Conservation (phyloP, 1,284 basidiomycete genomes). For the Leccinum laetum region DNA sequence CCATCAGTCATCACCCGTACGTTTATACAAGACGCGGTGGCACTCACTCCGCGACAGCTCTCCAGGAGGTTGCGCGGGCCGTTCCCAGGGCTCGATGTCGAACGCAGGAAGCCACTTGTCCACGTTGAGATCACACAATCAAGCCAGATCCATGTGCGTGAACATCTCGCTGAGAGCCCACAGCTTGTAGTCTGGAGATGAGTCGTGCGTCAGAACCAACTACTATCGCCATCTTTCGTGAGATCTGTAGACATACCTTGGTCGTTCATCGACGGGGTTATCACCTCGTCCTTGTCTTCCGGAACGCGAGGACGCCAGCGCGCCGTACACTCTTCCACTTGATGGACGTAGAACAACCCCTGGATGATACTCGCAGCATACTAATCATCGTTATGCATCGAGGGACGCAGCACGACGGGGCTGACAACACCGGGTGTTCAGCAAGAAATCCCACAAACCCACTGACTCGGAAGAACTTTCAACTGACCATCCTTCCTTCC, state of each 20-base stretch:
- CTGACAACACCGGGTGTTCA: slow-evolving; percentile 33
- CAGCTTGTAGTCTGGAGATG: too few relatives aligned
- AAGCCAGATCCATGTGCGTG: slow-evolving; percentile 55
- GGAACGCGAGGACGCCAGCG: slow-evolving; percentile 31
- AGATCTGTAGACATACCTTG: too few relatives aligned
- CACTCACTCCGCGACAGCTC: too few relatives aligned
- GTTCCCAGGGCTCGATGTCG: too few relatives aligned
- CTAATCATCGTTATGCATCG: slow-evolving; percentile 40
- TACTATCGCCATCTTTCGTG: too few relatives aligned
- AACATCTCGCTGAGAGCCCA: too few relatives aligned
- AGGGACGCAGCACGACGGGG: slow-evolving; percentile 64
- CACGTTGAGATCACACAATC: slow-evolving; percentile 36
- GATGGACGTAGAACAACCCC: slow-evolving; percentile 64
- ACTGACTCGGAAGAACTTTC: too few relatives aligned
- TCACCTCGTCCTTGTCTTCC: too few relatives aligned
- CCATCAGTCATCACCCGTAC: slow-evolving; percentile 1
- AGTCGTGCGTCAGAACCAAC: too few relatives aligned
- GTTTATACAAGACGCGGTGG: neutral
- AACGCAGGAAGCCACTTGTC: too few relatives aligned
- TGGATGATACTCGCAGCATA: slow-evolving; percentile 67
- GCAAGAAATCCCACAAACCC: neutral
- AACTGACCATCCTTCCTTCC: slow-evolving; percentile 60
- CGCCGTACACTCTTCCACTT: slow-evolving; percentile 56
- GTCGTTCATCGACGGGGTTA: too few relatives aligned
- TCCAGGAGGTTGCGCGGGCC: too few relatives aligned